Evolutionary conservation across 2,329 filamentous ascomycete species (phyloP), one percentile per base, ranked within the genome.

Genomic region (Paecilomyces fulvus): DNA sequence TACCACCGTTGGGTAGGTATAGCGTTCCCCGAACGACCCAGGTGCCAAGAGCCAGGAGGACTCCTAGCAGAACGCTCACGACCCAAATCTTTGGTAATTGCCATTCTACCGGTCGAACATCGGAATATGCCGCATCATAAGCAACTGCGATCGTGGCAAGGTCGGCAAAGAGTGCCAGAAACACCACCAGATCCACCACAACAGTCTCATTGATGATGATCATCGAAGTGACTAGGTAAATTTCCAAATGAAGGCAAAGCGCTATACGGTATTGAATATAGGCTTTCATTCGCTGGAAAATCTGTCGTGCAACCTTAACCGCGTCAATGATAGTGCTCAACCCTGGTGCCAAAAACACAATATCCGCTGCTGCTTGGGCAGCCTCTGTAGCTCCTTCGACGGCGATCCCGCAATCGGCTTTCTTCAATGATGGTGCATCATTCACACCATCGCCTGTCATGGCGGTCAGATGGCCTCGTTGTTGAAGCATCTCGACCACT

Each of bases 11-110:
- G 57, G 76, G 75, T 30, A 88, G 72, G 78, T 82, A 88, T 66
- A 88, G 74, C 51, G 84, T 80, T 51, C 83, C 86, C 63, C 85
- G 86, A 58, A 88, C 75, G 65, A 88, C 75, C 86, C 86, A 89
- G 61, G 86, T 89, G 58, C 77, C 86, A 37, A 82, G 67, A 51
- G 86, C 86, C 43, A 89, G 83, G 46, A 88, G 75, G 23, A 80
- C 65, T 70, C 86, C 86, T 55, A 89, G 79, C 66, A 60, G 17
- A 37, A 60, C 52, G 12, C 57, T 59, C 49, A 89, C 87, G 65
- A 88, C 79, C 86, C 86, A 89, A 67, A 88, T 88, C 79, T 88
- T 89, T 62, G 85, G 84, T 58, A 89, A 72, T 73, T 89, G 86
- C 86, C 86, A 89, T 70, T 89, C 86, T 62, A 89, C 86, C 4